Percentiles rank a stretch among this genome's conserved stretches.
These are phyloP conservation scores for Cystobasidium ongulense DNA, from an alignment of 768 basidiomycete genomes.

Conservation along the genomic window DNA sequence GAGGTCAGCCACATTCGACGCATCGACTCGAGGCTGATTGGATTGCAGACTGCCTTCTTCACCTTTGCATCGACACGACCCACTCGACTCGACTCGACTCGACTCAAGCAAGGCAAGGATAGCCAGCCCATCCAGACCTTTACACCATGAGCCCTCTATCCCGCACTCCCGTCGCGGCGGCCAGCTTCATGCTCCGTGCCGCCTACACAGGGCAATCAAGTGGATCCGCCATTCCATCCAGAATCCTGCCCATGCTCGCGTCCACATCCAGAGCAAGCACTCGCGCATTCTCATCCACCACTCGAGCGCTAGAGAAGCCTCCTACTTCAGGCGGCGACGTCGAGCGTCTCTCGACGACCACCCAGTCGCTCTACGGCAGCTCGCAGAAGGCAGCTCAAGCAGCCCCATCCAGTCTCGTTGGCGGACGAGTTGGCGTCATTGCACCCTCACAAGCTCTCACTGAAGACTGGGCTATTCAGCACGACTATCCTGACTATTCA, in stretches of 20 bases:
- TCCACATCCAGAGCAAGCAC: background rate
- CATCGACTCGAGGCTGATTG: background rate
- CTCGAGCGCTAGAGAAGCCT: background rate
- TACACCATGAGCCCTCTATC: background rate
- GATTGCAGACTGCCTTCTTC: background rate
- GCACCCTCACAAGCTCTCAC: conserved; percentile 23
- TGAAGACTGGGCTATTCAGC: conserved; percentile 25
- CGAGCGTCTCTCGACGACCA: background rate
- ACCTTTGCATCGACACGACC: background rate
- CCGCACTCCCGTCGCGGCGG: background rate
- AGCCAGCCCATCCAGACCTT: background rate
- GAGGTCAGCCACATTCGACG: background rate
- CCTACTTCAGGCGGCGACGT: background rate
- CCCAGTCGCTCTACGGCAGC: background rate
- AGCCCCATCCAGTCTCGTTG: background rate
- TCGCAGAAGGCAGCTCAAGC: background rate
- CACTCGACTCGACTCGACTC: background rate
- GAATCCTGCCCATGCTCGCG: conserved; percentile 23
- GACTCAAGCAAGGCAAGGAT: no score
- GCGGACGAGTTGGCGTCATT: conserved; percentile 22
- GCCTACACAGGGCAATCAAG: background rate
- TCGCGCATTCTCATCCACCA: background rate
- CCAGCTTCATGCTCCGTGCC: background rate
- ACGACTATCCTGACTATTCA: conserved; percentile 28
- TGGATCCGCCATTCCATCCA: background rate